Evolutionary conservation across 208 protist species (phyloP).

Genomic region (Wallacemonas sp.): DNA sequence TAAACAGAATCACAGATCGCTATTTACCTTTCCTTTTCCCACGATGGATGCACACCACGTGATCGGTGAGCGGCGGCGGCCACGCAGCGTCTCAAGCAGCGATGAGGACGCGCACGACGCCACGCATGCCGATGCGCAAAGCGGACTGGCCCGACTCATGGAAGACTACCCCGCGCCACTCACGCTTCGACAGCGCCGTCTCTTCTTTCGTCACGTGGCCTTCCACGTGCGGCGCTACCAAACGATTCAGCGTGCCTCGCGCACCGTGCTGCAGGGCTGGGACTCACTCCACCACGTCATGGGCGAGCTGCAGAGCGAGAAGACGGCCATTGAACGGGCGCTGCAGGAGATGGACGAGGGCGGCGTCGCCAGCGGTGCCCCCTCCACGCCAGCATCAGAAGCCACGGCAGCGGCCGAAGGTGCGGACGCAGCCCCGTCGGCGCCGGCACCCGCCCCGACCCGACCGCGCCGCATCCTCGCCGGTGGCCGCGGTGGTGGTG

Average conservation of each 20-base stretch:
- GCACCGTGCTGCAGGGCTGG: conserved; percentile 44
- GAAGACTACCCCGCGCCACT: conserved; percentile 75
- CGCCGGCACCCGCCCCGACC: conserved; percentile 8
- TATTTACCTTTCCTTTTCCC: no score
- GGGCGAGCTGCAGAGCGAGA: conserved; percentile 42
- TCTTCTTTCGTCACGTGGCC: conserved; percentile 43
- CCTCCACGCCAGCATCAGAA: not conserved
- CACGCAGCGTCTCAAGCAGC: no score
- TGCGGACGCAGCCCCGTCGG: not conserved
- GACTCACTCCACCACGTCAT: conserved; percentile 47
- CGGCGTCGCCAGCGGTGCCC: not conserved
- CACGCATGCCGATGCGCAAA: conserved; percentile 17
- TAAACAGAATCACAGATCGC: no score
- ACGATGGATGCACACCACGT: no score
- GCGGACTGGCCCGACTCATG: conserved; percentile 30
- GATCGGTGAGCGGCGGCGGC: no score
- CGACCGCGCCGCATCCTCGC: conserved; percentile 2
- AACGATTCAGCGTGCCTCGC: conserved; percentile 34
- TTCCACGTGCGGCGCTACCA: conserved; percentile 40
- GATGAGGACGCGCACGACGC: conserved; percentile 16
- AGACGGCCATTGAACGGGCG: conserved; percentile 19
- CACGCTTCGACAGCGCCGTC: conserved; percentile 42
- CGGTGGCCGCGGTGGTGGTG: conserved; percentile 27
- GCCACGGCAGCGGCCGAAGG: not conserved
- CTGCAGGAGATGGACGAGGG: not conserved